Evolutionary conservation across 495 filamentous ascomycete genomes (phyloP), one percentile per base, ranked within the genome.

Genomic region (Echria macrotheca): DNA sequence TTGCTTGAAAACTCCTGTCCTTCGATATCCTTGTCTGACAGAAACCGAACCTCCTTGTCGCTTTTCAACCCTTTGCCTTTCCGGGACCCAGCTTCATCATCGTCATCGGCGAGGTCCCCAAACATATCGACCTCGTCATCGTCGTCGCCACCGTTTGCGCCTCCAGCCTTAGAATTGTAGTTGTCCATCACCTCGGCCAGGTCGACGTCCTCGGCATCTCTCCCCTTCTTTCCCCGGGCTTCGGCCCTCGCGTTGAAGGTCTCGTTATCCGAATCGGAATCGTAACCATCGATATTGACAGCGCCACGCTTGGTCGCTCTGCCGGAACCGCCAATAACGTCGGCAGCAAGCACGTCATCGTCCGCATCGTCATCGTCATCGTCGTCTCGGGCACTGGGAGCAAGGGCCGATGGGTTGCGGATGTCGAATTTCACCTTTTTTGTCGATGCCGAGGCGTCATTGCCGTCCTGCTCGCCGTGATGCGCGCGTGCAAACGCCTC

Each of bases 341-440:
- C 93, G 10, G 89, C 87, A 31, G 95, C 91, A 12, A 95, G 78
- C 18, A 89, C 78, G 3, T 85, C 75, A 56, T 90, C 87, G 18
- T 55, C 53, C 31, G 88, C 88, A 4, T 86, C 77, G 53, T 87
- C 87, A 4, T 86, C 77, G 53, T 87, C 87, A 14, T 58, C 58
- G 25, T 91, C 87, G 50, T 91, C 87, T 2, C 75, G 78, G 1
- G 78, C 87, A 52, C 73, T 76, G 0, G 89, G 81, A 3, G 86
- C 90, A 0, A 98, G 79, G 0, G 89, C 85, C 17, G 88, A 95
- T 1, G 93, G 93, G 61, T 97, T 97, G 55, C 94, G 87, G 19
- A 90, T 71, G 66, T 97, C 94, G 71, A 99, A 99, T 62, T 87
- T 88, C 22, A 89, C 85, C 65, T 91, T 95, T 60, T 96, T 96